Conservation (phyloP, 768 basidiomycete species). For the Panellus pusillus region DNA sequence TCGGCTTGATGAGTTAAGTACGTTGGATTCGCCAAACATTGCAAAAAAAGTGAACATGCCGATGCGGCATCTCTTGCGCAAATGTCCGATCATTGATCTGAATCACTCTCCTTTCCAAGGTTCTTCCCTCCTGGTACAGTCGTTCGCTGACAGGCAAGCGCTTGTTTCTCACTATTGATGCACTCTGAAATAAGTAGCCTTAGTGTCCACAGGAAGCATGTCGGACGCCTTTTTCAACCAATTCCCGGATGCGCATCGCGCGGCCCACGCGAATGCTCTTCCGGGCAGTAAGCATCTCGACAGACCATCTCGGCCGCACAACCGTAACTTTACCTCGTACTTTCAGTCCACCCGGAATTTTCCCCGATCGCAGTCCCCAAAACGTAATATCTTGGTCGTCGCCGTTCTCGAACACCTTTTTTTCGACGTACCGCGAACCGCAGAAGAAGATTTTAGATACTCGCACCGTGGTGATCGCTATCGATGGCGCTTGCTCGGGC, state of each 20-base stretch:
- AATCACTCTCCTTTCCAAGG: too few relatives aligned
- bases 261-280: conserved; percentile 3
- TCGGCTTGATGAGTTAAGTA: too few relatives aligned
- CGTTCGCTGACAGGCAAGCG: too few relatives aligned
- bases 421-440: conserved; percentile 10
- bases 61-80: too few relatives aligned
- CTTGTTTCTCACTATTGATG: too few relatives aligned
- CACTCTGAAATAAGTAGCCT: too few relatives aligned
- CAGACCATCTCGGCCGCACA: conserved; percentile 15
- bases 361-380: conserved; percentile 6
- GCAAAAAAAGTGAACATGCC: too few relatives aligned
- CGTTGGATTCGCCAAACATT: too few relatives aligned
- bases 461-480: conserved; percentile 9
- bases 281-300: conserved; percentile 14
- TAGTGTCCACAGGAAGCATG: neutral
- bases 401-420: conserved; percentile 13
- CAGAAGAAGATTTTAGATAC: conserved; percentile 16
- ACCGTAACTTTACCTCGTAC: conserved; percentile 17
- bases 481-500: conserved; percentile 17
- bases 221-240: conserved; percentile 11
- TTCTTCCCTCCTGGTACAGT: too few relatives aligned
- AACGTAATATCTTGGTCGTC: conserved; percentile 8
- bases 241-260: conserved; percentile 6
- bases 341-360: conserved; percentile 1
- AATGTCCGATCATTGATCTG: too few relatives aligned